These are phyloP conservation scores for Paraconiothyrium brasiliense DNA, from an alignment of 2,329 filamentous ascomycete species.

Conservation along the genomic window DNA sequence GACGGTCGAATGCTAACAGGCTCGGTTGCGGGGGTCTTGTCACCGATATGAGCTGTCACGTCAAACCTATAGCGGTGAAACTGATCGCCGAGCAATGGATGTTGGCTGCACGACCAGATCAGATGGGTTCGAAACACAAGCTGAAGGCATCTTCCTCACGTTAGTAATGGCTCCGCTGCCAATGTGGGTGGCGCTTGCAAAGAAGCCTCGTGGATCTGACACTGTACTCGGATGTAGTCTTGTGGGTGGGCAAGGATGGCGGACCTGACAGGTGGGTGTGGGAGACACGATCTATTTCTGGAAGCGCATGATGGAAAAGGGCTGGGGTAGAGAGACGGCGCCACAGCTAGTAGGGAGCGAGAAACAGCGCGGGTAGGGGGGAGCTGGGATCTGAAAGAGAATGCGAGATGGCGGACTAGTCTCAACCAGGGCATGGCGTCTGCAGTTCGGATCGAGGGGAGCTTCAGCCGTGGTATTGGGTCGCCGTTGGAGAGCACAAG, in stretches of 20 bases:
- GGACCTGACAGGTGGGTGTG: not conserved
- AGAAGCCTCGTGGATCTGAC: conserved; percentile 1
- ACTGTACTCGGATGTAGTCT: not conserved
- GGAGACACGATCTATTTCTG: conserved; percentile 2
- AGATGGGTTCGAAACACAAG: not conserved
- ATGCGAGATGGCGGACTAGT: conserved; percentile 14
- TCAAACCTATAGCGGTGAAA: not conserved
- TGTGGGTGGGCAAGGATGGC: not conserved
- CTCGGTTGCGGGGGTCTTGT: not conserved
- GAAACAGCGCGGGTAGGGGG: conserved; percentile 12
- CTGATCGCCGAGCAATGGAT: not conserved
- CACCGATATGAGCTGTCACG: not conserved
- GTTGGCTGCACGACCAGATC: not conserved
- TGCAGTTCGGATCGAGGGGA: conserved; percentile 26
- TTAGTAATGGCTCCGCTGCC: not conserved
- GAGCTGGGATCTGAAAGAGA: conserved; percentile 9
- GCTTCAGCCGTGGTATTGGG: conserved; percentile 28
- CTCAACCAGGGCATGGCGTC: conserved; percentile 22
- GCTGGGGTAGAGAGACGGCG: conserved; percentile 1
- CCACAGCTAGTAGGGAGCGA: not conserved
- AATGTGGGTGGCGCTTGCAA: not conserved
- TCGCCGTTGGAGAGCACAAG: conserved; percentile 28
- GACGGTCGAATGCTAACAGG: not conserved
- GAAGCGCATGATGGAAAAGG: conserved; percentile 2
- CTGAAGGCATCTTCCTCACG: not conserved